phyloP scores from a whole-genome alignment of 225 moss, liverwort and hornwort species.

The Sphagnum tenellum region DNA sequence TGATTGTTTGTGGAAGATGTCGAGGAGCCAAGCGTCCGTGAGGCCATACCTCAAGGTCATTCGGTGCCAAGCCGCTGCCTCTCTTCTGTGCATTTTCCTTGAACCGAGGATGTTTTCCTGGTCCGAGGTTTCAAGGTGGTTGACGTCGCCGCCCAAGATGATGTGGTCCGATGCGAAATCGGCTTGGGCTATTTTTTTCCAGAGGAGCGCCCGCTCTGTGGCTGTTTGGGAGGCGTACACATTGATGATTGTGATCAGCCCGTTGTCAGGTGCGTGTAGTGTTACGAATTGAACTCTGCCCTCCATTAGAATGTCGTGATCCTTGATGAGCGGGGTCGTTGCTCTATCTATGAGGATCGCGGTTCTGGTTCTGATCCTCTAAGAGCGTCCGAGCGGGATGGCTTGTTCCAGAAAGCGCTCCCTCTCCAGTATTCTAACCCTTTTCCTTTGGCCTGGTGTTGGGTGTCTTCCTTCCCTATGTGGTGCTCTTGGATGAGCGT shows the following conservation, averaged over 20 bases:
- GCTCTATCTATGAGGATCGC: neutral
- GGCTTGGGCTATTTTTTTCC: neutral
- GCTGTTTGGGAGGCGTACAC: neutral
- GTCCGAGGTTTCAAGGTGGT: neutral
- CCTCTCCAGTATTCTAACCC: neutral
- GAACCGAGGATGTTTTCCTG: neutral
- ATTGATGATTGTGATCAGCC: neutral
- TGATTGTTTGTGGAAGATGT: neutral
- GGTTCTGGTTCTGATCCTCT: neutral
- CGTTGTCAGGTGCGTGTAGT: neutral
- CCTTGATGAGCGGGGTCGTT: neutral
- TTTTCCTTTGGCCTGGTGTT: neutral
- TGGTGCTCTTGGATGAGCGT: neutral
- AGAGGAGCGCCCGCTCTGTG: neutral
- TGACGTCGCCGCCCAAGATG: neutral
- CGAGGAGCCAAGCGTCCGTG: neutral
- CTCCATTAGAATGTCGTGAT: neutral
- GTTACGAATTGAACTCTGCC: neutral
- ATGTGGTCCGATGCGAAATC: neutral
- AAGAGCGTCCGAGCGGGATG: neutral
- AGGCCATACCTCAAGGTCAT: neutral
- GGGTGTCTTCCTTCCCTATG: neutral
- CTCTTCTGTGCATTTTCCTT: neutral
- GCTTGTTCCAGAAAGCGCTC: neutral
- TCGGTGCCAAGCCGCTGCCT: neutral